Evolutionary conservation across 2,329 filamentous ascomycete genomes (phyloP).

Genomic region (Arthroderma sp.): DNA sequence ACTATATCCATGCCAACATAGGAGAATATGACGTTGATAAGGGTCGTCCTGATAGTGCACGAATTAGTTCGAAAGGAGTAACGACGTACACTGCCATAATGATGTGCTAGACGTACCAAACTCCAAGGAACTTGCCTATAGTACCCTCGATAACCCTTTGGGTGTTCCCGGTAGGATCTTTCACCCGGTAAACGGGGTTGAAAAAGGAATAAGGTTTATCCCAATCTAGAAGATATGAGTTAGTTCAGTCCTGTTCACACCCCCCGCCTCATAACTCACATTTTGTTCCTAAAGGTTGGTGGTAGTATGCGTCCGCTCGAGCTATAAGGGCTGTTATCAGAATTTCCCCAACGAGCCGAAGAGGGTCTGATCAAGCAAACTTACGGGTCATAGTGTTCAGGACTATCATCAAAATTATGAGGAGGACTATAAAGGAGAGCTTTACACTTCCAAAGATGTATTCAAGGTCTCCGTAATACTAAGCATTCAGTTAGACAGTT

Average conservation of each 20-base stretch:
- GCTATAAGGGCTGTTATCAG: slow-evolving; percentile 15
- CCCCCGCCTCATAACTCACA: slow-evolving; percentile 16
- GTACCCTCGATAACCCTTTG: slow-evolving; percentile 20
- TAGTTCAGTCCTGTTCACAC: neutral
- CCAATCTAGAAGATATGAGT: slow-evolving; percentile 17
- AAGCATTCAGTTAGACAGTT: slow-evolving; percentile 11
- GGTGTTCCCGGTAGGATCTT: slow-evolving; percentile 18
- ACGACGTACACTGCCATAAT: slow-evolving; percentile 11
- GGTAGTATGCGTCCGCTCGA: slow-evolving; percentile 24
- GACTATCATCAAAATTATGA: slow-evolving; percentile 33
- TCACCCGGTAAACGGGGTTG: slow-evolving; percentile 21
- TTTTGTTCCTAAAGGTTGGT: slow-evolving; percentile 21
- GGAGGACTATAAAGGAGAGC: slow-evolving; percentile 25
- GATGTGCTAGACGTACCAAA: slow-evolving; percentile 20
- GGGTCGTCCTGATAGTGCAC: slow-evolving; percentile 26
- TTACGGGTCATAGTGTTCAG: slow-evolving; percentile 25
- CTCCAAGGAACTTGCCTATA: slow-evolving; percentile 25
- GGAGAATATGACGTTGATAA: slow-evolving; percentile 31
- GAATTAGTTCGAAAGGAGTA: slow-evolving; percentile 12
- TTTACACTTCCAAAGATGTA: slow-evolving; percentile 25
- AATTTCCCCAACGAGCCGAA: neutral
- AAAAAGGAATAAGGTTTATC: slow-evolving; percentile 28
- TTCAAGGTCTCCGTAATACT: slow-evolving; percentile 25
- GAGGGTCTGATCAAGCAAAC: slow-evolving; percentile 10
- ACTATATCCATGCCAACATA: slow-evolving; percentile 34